Evolutionary conservation across 768 basidiomycete species (phyloP).

Genomic region (Clathrus columnatus): DNA sequence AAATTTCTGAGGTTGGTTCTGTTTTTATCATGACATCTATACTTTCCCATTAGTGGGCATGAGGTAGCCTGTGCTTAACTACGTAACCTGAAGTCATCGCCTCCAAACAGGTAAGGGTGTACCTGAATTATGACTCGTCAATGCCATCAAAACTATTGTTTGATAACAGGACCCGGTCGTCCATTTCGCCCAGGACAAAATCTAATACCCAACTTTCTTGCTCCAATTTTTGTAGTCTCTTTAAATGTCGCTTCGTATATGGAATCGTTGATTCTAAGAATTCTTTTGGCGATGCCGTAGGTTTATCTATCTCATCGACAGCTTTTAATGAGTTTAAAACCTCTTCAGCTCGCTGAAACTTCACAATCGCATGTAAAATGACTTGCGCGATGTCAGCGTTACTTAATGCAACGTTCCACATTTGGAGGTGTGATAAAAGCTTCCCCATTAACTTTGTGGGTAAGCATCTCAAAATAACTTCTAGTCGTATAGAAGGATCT

Average conservation of each 20-base stretch:
- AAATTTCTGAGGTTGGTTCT: too few relatives aligned
- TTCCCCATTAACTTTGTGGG: slow-evolving; percentile 65
- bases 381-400: slow-evolving; percentile 80
- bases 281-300: slow-evolving; percentile 48
- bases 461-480: slow-evolving; percentile 72
- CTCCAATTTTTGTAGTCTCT: slow-evolving; percentile 74
- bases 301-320: slow-evolving; percentile 33
- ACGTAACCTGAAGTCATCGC: too few relatives aligned
- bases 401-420: slow-evolving; percentile 95
- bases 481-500: slow-evolving; percentile 45
- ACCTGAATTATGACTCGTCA: too few relatives aligned
- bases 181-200: slow-evolving; percentile 82
- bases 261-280: slow-evolving; percentile 81
- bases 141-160: too few relatives aligned
- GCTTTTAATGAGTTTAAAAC: slow-evolving; percentile 34
- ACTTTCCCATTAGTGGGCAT: too few relatives aligned
- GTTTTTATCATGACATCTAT: too few relatives aligned
- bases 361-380: slow-evolving; percentile 73
- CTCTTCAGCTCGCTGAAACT: slow-evolving; percentile 65
- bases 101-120: too few relatives aligned
- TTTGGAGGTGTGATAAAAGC: slow-evolving; percentile 71
- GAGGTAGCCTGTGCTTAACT: too few relatives aligned
- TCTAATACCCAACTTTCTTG: slow-evolving; percentile 97
- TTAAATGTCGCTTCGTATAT: slow-evolving; percentile 89
- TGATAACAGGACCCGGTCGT: too few relatives aligned